Base-by-base conservation (phyloP, 129 eudicot species). In the Arctium lappa region DNA sequence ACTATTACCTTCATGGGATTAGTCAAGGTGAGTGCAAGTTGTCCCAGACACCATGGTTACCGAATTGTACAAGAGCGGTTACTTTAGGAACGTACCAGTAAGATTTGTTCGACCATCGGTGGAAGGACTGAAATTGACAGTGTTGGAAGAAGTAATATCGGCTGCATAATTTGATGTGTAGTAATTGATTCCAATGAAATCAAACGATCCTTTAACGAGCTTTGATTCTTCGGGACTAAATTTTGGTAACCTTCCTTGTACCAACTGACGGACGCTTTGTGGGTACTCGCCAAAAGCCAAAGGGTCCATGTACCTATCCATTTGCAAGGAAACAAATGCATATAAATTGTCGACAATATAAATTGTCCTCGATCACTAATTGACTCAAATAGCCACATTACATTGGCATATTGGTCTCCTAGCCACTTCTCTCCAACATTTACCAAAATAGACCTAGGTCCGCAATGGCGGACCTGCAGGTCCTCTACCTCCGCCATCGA, bases 141-240 rank as follows among this genome's bases (percentile, higher is more conserved):
- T 72, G 18, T 71, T 81, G 7, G 22, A 1, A 69, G 68, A 62
- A 60, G 69, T 11, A 33, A 7, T 15, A 71, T 9, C 65, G 63
- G 33, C 62, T 16, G 84, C 89, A 60, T 86, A 86, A n/a, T 16
- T 44, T 6, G 85, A 62, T 9, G 89, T 86, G 75, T 86, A 86
- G 79, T 83, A 86, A 70, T 86, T 86, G 44, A 86, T 42, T 53
- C 88, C 88, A 27, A 88, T 72, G 66, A 84, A 88, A 82, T 88
- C 90, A n/a, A 73, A 88, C 0, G 90, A 88, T n/a, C 81, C 84
- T 27, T 81, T 88, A 46, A 88, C 3, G 48, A 73, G 12, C 40
- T 48, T 81, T 16, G 86, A 71, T 76, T 88, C 82, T 34, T 82
- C 53, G 4, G 62, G 40, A 44, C 79, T 69, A 79, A 88, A 88